phyloP scores from a whole-genome alignment of 2,329 filamentous ascomycete species.

The Pseudocercospora ulei region DNA sequence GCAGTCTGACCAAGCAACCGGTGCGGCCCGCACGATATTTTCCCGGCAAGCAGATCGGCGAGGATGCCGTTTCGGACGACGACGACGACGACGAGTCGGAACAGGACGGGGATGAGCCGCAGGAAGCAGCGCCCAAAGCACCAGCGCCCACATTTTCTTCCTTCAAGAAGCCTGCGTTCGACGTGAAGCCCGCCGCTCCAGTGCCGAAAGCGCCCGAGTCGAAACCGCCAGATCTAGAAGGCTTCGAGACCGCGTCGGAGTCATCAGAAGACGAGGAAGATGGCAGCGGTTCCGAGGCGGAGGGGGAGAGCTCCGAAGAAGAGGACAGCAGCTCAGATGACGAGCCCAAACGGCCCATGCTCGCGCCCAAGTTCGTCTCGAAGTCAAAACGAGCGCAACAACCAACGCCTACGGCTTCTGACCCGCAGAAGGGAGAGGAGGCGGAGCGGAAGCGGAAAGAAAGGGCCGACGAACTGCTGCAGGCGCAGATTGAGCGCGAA shows the following conservation, averaged over 20 bases:
- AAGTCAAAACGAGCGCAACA: conserved; percentile 49
- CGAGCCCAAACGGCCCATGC: conserved; percentile 48
- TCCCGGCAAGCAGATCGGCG: conserved; percentile 64
- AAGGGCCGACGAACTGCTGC: conserved; percentile 67
- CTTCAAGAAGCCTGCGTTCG: conserved; percentile 37
- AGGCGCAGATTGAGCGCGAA: conserved; percentile 78
- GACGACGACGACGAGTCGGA: conserved; percentile 46
- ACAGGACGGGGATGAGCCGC: conserved; percentile 38
- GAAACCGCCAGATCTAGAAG: conserved; percentile 39
- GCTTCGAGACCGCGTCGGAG: conserved; percentile 50
- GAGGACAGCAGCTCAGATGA: conserved; percentile 51
- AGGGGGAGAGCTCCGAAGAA: conserved; percentile 46
- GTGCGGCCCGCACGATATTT: conserved; percentile 70
- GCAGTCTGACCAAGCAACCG: conserved; percentile 82
- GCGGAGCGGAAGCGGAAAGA: conserved; percentile 54
- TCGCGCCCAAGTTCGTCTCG: conserved; percentile 59
- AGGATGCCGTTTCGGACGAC: conserved; percentile 38
- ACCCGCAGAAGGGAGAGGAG: conserved; percentile 41
- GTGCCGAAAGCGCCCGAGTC: conserved; percentile 27
- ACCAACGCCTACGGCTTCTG: conserved; percentile 28
- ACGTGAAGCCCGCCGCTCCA: conserved; percentile 31
- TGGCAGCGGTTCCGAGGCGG: conserved; percentile 34
- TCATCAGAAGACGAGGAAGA: conserved; percentile 35
- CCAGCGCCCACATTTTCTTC: conserved; percentile 41
- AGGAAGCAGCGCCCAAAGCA: conserved; percentile 34